A percentile compares a stretch with the other conserved stretches of the same genome.
phyloP scores from a whole-genome alignment of 2,329 filamentous ascomycete species.

The Talaromyces sp. region DNA sequence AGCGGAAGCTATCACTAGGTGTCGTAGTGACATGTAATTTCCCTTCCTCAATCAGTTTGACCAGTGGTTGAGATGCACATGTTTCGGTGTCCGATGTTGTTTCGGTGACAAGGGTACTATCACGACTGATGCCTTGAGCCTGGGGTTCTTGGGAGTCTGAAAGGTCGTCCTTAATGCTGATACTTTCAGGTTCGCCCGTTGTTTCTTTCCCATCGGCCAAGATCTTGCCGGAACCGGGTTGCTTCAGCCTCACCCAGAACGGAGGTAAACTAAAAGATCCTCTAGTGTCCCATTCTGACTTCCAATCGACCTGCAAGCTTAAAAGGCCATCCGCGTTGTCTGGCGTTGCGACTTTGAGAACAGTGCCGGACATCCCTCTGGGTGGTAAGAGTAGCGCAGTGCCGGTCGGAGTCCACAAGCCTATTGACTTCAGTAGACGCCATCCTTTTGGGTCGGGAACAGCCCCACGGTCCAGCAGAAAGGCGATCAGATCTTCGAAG shows the following conservation, averaged over 20 bases:
- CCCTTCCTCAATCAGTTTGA: slow-evolving; percentile 1
- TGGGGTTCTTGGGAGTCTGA: not conserved
- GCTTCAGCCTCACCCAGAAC: slow-evolving; percentile 51
- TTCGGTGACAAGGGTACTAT: slow-evolving; percentile 12
- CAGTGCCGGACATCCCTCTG: slow-evolving; percentile 47
- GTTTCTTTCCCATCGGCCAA: not conserved
- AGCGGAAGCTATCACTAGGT: slow-evolving; percentile 29
- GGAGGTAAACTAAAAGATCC: slow-evolving; percentile 56
- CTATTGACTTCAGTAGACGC: slow-evolving; percentile 56
- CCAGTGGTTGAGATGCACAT: not conserved
- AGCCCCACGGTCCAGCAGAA: slow-evolving; percentile 63
- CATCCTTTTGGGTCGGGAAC: slow-evolving; percentile 60
- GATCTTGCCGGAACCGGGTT: slow-evolving; percentile 22
- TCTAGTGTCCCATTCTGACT: slow-evolving; percentile 54
- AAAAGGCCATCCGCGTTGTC: slow-evolving; percentile 63
- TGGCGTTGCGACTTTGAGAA: slow-evolving; percentile 55
- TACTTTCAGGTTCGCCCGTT: not conserved
- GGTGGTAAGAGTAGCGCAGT: slow-evolving; percentile 58
- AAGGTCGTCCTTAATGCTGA: not conserved
- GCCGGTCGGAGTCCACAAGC: slow-evolving; percentile 61
- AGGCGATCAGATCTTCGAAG: slow-evolving; percentile 62
- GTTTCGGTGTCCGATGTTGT: not conserved
- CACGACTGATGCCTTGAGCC: slow-evolving; percentile 5
- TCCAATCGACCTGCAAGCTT: slow-evolving; percentile 59
- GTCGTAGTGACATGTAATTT: slow-evolving; percentile 3